Evolutionary conservation across 1,284 basidiomycete genomes (phyloP).

Genomic region (Marasmius sp.): DNA sequence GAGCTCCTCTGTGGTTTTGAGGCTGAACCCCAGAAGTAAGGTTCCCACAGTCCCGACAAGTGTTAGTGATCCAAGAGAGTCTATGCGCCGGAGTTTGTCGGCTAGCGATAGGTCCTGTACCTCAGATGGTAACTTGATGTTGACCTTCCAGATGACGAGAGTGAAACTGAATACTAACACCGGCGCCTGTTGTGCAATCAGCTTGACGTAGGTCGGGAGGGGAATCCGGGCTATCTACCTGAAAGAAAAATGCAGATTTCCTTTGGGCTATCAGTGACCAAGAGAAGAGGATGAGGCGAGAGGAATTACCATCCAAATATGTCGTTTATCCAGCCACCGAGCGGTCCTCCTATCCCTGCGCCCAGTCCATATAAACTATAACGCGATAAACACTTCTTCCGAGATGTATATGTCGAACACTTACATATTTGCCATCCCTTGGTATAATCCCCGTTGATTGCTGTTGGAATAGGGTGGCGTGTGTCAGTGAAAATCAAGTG

Average conservation of each 20-base stretch:
- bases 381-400: not conserved
- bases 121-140: constrained; percentile 61
- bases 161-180: constrained; percentile 68
- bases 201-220: constrained; percentile 10
- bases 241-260: constrained; percentile 68
- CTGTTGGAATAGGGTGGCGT: constrained; percentile 34
- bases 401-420: constrained; percentile 18
- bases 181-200: constrained; percentile 56
- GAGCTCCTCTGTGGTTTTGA: constrained; percentile 81
- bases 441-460: constrained; percentile 84
- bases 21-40: constrained; percentile 73
- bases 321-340: constrained; percentile 87
- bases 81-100: constrained; percentile 76
- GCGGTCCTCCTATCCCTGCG: constrained; percentile 84
- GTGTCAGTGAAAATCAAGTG: constrained; percentile 10
- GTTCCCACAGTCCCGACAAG: constrained; percentile 75
- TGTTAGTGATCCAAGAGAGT: constrained; percentile 79
- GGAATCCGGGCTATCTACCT: constrained; percentile 38
- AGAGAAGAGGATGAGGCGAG: constrained; percentile 3
- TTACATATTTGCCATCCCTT: constrained; percentile 86
- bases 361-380: constrained; percentile 73
- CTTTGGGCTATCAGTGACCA: constrained; percentile 35
- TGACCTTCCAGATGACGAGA: constrained; percentile 74
- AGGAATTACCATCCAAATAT: constrained; percentile 73
- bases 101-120: constrained; percentile 56